phyloP scores from a whole-genome alignment of 208 protist genomes.

The Kentomonas sorsogonicus region DNA sequence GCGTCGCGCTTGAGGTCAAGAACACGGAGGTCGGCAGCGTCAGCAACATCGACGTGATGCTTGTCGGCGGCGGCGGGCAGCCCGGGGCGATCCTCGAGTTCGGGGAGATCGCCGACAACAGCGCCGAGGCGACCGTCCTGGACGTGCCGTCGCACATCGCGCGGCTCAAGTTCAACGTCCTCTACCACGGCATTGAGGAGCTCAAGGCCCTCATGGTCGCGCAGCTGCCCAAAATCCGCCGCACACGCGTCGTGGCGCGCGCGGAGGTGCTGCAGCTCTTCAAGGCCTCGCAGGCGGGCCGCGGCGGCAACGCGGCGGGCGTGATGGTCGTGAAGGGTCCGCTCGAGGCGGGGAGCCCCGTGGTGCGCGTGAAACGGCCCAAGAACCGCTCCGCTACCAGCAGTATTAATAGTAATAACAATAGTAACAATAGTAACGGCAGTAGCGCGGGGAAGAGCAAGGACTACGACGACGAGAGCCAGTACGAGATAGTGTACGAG shows the following conservation, averaged over 20 bases:
- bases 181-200: slow-evolving; percentile 85
- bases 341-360: slow-evolving; percentile 52
- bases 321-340: slow-evolving; percentile 77
- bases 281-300: slow-evolving; percentile 77
- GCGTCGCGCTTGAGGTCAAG: slow-evolving; percentile 63
- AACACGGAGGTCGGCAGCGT: slow-evolving; percentile 76
- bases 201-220: slow-evolving; percentile 76
- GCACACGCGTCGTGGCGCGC: slow-evolving; percentile 54
- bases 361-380: slow-evolving; percentile 67
- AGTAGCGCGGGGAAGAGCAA: slow-evolving; percentile 7
- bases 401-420: too few relatives aligned
- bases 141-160: slow-evolving; percentile 75
- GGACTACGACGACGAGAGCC: slow-evolving; percentile 19
- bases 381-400: slow-evolving; percentile 22
- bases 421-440: too few relatives aligned
- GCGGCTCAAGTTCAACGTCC: slow-evolving; percentile 71
- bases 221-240: slow-evolving; percentile 57
- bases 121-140: too few relatives aligned
- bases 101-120: slow-evolving; percentile 62
- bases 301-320: slow-evolving; percentile 76
- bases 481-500: slow-evolving; percentile 67
- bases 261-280: slow-evolving; percentile 83
- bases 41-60: slow-evolving; percentile 55
- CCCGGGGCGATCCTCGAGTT: slow-evolving; percentile 80
- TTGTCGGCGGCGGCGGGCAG: slow-evolving; percentile 52